Base-by-base conservation (phyloP, 2,329 filamentous ascomycete genomes). In the Cytospora paraplurivora region DNA sequence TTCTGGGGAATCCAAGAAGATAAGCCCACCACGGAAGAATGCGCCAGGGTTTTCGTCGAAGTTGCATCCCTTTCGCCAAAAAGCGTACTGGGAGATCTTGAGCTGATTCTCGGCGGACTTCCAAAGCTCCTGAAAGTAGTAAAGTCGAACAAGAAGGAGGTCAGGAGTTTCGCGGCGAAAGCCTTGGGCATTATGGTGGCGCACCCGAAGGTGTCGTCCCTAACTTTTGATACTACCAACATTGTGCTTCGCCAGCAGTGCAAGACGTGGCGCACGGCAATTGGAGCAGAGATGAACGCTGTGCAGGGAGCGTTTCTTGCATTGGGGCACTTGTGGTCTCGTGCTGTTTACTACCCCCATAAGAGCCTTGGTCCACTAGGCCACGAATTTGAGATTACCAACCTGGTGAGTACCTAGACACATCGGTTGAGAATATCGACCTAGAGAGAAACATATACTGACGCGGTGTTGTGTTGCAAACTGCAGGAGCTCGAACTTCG, bases 181-280 rank as follows among this genome's bases (percentile, higher is more conserved):
- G 84, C 87, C 0, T 86, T 93, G 69, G 93, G 93, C 0, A 89
- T 97, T 13, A 76, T 97, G 6, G 87, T 85, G 1, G 89, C 92
- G 0, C 90, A 94, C 72, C 79, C 81, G 4, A 71, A 69, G 7
- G 64, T 66, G 41, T 44, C 62, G 1, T 34, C 50, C 12, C 21
- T 60, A 15, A n/a, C 62, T 32, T 56, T 64, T 41, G 62, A 66
- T 5, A 41, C 58, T 17, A 34, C 58, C 38, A 81, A 80, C 62
- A 69, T 79, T 2, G 70, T 74, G 17, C 79, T 80, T 17, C 71
- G 82, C 0, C 69, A 76, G 52, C 72, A 72, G 5, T 89, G 88
- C 84, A 76, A 83, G 55, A 78, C 77, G 13, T 89, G 88, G 85
- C 76, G 83, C 59, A 79, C 77, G 13, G 74, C 75, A 0, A 71